Percentiles rank a stretch among this genome's conserved stretches.
Conservation (phyloP, 352 stramenopile genomes). For the Plasmopara muralis region DNA sequence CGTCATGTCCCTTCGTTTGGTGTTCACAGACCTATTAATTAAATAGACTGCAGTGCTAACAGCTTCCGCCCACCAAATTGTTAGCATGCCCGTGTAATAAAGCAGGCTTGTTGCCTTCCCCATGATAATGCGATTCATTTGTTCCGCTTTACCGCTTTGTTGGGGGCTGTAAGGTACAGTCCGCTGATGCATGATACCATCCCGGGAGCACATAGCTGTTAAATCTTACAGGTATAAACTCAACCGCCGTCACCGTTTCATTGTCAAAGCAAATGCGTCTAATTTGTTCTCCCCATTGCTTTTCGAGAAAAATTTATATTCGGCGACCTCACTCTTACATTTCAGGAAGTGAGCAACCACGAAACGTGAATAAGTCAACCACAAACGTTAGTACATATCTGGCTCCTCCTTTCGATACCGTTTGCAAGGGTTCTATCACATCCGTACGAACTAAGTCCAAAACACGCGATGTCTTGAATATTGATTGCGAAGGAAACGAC, state of each 20-base stretch:
- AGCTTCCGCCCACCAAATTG: background rate
- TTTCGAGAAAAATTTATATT: background rate
- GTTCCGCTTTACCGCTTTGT: background rate
- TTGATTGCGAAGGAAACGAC: background rate
- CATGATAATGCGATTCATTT: background rate
- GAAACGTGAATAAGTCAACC: background rate
- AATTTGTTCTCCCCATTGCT: background rate
- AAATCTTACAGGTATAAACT: too few species aligned
- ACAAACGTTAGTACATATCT: background rate
- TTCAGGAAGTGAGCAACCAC: constrained; percentile 1
- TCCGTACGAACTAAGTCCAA: constrained; percentile 1
- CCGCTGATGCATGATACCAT: background rate
- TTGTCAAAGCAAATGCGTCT: background rate
- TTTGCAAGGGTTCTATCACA: background rate
- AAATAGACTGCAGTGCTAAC: background rate
- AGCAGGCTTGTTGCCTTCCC: background rate
- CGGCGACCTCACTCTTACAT: constrained; percentile 1
- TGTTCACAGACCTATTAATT: background rate
- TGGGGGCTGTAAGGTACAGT: constrained; percentile 1
- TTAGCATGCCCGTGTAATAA: background rate
- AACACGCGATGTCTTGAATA: constrained; percentile 4
- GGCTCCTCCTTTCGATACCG: constrained; percentile 3
- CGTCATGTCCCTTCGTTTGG: background rate
- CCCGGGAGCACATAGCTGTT: background rate
- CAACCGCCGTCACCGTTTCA: too few species aligned